Evolutionary conservation across 495 filamentous ascomycete genomes (phyloP).

Genomic region (Sphaerosporella brunnea): DNA sequence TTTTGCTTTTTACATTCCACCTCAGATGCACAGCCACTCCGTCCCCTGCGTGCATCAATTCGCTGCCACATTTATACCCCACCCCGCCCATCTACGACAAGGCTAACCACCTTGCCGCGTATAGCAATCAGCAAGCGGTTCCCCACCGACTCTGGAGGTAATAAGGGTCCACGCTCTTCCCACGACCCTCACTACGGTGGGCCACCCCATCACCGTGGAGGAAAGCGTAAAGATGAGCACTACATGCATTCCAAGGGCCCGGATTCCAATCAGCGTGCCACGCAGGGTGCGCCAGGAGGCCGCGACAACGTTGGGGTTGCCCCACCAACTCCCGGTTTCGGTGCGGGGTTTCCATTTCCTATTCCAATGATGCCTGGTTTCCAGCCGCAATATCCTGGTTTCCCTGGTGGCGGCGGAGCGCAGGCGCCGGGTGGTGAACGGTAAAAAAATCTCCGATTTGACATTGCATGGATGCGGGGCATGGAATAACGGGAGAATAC

Average conservation of each 20-base stretch:
- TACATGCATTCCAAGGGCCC: constrained; percentile 13
- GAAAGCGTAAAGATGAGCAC: constrained; percentile 12
- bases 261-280: constrained; percentile 18
- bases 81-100: neutral
- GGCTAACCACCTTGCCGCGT: constrained; percentile 10
- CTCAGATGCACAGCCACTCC: no score
- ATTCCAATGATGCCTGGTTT: constrained; percentile 17
- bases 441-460: constrained; percentile 19
- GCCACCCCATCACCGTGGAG: neutral
- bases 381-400: constrained; percentile 3
- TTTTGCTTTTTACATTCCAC: constrained; percentile 1
- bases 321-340: constrained; percentile 24
- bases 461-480: no score
- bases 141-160: constrained; percentile 25
- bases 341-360: constrained; percentile 22
- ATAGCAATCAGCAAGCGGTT: constrained; percentile 26
- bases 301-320: constrained; percentile 24
- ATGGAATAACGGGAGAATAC: no score
- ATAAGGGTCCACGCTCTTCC: constrained; percentile 24
- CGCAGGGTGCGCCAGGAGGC: constrained; percentile 4
- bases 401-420: neutral
- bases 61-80: constrained; percentile 1
- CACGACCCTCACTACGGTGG: constrained; percentile 10
- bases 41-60: neutral
- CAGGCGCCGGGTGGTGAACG: constrained; percentile 1